Evolutionary conservation across 352 stramenopile genomes (phyloP), one percentile per base, ranked within the genome.

Genomic region (Phytophthora brassicae): DNA sequence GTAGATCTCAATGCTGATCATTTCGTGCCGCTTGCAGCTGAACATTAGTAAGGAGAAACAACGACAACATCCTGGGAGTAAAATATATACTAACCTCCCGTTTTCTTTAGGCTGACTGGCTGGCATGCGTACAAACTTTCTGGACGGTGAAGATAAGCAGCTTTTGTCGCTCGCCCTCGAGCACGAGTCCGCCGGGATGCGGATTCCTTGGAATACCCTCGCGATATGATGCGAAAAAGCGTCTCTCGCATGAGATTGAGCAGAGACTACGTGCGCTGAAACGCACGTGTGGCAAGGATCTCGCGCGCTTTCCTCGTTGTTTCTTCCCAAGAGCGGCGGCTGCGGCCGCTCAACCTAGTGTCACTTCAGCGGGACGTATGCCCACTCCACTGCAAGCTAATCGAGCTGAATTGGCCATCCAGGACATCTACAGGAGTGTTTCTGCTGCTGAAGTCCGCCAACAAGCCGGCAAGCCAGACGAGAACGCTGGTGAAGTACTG

Each of bases 401-500:
- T 16, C 14, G 20, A 22, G 35, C 35, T 22, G 35, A 42, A 42
- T 6, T 9, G 6, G 35, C 35, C 12, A 11, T 56, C 12, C 19
- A 20, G 11, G 28, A 41, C 9, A 53, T 54, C 14, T 45, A 20
- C 19, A 29, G 22, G 13, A 17, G 6, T 49, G 56, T 64, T 33
- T 20, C 31, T 6, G 19, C 24, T 0, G 19, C 19, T 29, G 45
- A 64, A 11, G 38, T 56, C 17, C 35, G 26, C 5, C 26, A 38
- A 39, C 38, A 45, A 38, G 36, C 56, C 42, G 56, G 56, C 11
- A 29, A 46, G 14, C 44, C n/a, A 6, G 35, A 56, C 7, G 56
- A 56, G 33, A 64, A 56, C 14, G 36, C 45, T 14, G 56, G 56
- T 16, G 56, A 64, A 23, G n/a, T 64, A 6, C 26, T 64, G 19